Percentiles rank a stretch among this genome's conserved stretches.
These are phyloP conservation scores for Coemansia sp. DNA, from an alignment of 371 early-diverging fungal species.

Conservation along the genomic window DNA sequence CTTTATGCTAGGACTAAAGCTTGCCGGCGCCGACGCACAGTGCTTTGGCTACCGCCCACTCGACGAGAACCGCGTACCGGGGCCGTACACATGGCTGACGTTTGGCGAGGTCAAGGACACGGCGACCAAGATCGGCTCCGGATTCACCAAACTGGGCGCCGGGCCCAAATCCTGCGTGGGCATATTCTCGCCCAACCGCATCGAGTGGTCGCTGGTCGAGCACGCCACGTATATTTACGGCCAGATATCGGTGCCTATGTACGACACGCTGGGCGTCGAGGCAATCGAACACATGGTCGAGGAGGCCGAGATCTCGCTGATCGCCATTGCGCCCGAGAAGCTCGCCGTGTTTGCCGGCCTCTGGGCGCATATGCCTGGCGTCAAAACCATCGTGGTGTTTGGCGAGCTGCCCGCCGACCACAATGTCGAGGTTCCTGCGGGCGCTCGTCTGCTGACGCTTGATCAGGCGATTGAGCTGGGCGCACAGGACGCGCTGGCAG, in stretches of 20 bases:
- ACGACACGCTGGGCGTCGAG: conserved; percentile 92
- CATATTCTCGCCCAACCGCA: conserved; percentile 78
- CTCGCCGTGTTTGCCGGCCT: conserved; percentile 56
- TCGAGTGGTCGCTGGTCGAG: conserved; percentile 92
- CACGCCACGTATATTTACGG: conserved; percentile 58
- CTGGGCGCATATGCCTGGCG: conserved; percentile 45
- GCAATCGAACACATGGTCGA: conserved; percentile 67
- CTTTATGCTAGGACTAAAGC: conserved; percentile 38
- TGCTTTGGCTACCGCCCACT: conserved; percentile 58
- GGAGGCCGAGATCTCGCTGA: conserved; percentile 64
- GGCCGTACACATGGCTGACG: conserved; percentile 77
- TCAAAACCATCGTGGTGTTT: conserved; percentile 75
- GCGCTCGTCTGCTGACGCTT: conserved; percentile 40
- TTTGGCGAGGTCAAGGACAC: conserved; percentile 54
- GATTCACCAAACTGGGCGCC: conserved; percentile 66
- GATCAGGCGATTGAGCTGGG: conserved; percentile 55
- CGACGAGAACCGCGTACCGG: conserved; percentile 56
- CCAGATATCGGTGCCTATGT: conserved; percentile 84
- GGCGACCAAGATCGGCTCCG: conserved; percentile 37
- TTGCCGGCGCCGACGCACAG: conserved; percentile 29
- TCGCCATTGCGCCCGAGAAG: conserved; percentile 67
- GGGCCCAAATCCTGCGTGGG: conserved; percentile 52
- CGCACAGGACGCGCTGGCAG: conserved; percentile 49
- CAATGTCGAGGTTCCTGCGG: conserved; percentile 50
- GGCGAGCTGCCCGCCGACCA: conserved; percentile 55